Percentiles rank a stretch among this genome's conserved stretches.
Conservation (phyloP, 2,329 filamentous ascomycete species). For the Epichloe festucae region DNA sequence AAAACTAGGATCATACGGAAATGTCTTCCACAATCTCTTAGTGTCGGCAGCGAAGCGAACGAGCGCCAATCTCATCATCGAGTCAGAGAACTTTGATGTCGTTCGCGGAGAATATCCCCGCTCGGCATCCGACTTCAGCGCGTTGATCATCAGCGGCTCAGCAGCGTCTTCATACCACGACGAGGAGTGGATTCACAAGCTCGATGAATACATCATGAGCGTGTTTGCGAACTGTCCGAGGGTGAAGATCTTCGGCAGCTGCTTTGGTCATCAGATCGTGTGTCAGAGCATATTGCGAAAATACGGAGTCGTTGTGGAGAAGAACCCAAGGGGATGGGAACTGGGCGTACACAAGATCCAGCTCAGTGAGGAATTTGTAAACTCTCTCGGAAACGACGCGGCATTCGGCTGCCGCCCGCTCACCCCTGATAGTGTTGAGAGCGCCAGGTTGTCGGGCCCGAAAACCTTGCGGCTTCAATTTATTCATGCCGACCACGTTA, state of each 20-base stretch:
- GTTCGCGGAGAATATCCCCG: background rate
- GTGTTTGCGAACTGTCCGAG: background rate
- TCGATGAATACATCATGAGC: background rate
- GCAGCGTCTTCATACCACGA: background rate
- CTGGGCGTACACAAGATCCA: background rate
- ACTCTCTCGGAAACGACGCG: background rate
- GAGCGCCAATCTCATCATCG: background rate
- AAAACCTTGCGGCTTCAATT: background rate
- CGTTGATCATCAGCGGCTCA: background rate
- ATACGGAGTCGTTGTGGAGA: background rate
- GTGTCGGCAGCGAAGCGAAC: background rate
- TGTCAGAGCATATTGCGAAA: background rate
- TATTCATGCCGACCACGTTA: background rate
- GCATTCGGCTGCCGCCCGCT: background rate
- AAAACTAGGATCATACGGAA: background rate
- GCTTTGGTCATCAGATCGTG: background rate
- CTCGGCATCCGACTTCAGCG: background rate
- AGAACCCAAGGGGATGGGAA: background rate
- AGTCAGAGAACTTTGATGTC: background rate
- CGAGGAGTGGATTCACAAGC: background rate
- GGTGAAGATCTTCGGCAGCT: background rate
- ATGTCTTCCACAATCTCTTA: background rate
- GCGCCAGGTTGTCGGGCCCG: background rate
- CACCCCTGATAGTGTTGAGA: background rate
- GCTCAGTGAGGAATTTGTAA: background rate